Conservation (phyloP, 2,329 filamentous ascomycete genomes). For the Fusarium setosum region DNA sequence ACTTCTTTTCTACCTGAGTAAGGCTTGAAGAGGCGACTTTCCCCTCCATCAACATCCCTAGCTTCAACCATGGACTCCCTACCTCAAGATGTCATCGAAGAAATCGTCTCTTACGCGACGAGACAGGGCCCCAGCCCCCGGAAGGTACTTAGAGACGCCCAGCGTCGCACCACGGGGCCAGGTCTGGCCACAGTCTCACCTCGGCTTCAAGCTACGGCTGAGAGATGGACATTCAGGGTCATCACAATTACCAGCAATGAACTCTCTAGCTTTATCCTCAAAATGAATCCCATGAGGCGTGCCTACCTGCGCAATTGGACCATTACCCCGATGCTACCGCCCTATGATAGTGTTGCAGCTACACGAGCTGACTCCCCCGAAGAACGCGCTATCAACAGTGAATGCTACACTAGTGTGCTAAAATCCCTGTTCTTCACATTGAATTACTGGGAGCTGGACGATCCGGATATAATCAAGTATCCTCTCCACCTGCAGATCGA, state of each 20-base stretch:
- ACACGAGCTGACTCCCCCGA: slow-evolving; percentile 6
- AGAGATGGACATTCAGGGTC: slow-evolving; percentile 9
- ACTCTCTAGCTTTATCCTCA: slow-evolving; percentile 1
- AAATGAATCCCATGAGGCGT: no score
- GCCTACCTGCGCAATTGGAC: no score
- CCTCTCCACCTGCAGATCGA: slow-evolving; percentile 5
- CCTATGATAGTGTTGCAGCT: not conserved
- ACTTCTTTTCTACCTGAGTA: no score
- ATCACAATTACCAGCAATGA: slow-evolving; percentile 12
- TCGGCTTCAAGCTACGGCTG: not conserved
- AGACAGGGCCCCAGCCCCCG: not conserved
- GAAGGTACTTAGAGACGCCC: not conserved
- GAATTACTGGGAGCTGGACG: slow-evolving; percentile 5
- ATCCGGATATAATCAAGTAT: not conserved
- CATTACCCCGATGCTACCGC: not conserved
- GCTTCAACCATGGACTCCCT: not conserved
- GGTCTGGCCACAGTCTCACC: slow-evolving; percentile 7
- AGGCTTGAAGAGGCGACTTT: no score
- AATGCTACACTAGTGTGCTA: slow-evolving; percentile 2
- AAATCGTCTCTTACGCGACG: slow-evolving; percentile 1
- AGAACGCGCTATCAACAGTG: slow-evolving; percentile 10
- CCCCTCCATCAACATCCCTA: not conserved
- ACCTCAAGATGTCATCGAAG: slow-evolving; percentile 13
- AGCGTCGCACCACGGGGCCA: not conserved
- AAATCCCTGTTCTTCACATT: not conserved